phyloP scores from a whole-genome alignment of 2,329 filamentous ascomycete genomes.

The Cucurbitaria berberidis region DNA sequence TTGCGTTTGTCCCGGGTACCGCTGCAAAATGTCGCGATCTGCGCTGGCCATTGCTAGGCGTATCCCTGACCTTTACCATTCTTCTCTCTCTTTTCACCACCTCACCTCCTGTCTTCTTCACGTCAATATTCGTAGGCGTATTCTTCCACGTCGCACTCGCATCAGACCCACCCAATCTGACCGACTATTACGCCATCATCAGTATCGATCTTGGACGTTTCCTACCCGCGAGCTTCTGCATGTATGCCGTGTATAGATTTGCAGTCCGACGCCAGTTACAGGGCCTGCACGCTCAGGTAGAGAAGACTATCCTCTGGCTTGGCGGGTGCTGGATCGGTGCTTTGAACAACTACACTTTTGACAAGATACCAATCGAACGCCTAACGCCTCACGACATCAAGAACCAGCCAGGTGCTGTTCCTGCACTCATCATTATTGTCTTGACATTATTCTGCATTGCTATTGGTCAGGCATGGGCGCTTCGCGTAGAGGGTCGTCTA shows the following conservation, averaged over 20 bases:
- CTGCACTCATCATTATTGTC: conserved; percentile 80
- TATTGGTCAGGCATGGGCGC: conserved; percentile 79
- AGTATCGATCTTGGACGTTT: conserved; percentile 81
- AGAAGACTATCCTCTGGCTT: conserved; percentile 90
- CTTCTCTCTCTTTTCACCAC: conserved; percentile 82
- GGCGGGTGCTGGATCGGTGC: conserved; percentile 90
- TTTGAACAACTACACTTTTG: conserved; percentile 93
- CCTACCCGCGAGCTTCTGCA: conserved; percentile 84
- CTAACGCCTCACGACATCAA: conserved; percentile 89
- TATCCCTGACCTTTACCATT: conserved; percentile 80
- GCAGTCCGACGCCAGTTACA: conserved; percentile 75
- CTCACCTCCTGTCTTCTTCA: conserved; percentile 82
- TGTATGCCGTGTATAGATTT: conserved; percentile 85
- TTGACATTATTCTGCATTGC: conserved; percentile 71
- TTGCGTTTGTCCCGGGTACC: conserved; percentile 72
- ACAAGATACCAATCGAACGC: conserved; percentile 89
- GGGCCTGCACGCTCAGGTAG: conserved; percentile 79
- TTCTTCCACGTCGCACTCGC: conserved; percentile 92
- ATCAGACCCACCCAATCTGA: conserved; percentile 78
- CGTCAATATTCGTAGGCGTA: conserved; percentile 77
- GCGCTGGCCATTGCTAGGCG: conserved; percentile 81
- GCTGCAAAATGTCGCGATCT: conserved; percentile 75
- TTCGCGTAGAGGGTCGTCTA: conserved; percentile 83
- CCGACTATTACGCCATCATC: conserved; percentile 72
- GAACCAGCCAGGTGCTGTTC: conserved; percentile 85